A percentile compares a stretch with the other conserved stretches of the same genome.
Evolutionary conservation across 2,329 filamentous ascomycete genomes (phyloP).

Genomic region (Phoma herbarum): DNA sequence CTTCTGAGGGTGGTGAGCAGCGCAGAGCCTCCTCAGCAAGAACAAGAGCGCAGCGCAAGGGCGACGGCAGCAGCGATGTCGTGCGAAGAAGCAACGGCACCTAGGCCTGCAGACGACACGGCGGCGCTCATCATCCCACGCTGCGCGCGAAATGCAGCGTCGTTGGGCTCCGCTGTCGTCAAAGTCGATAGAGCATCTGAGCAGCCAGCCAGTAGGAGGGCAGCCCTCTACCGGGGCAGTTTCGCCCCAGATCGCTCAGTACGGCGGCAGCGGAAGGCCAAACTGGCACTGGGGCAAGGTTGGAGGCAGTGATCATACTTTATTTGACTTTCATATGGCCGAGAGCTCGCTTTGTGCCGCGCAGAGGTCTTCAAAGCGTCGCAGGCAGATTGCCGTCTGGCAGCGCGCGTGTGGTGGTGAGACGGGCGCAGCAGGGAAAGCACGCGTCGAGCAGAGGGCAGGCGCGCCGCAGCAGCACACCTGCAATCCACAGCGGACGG

Average conservation of each 20-base stretch:
- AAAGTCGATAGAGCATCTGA: constrained; percentile 23
- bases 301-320: constrained; percentile 17
- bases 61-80: constrained; percentile 4
- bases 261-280: constrained; percentile 34
- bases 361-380: constrained; percentile 1
- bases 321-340: constrained; percentile 28
- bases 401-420: constrained; percentile 12
- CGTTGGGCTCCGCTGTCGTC: constrained; percentile 22
- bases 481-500: background rate
- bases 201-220: constrained; percentile 29
- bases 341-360: constrained; percentile 17
- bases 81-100: constrained; percentile 21
- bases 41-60: constrained; percentile 4
- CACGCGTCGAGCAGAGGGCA: constrained; percentile 13
- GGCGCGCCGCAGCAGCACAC: constrained; percentile 3
- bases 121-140: constrained; percentile 25
- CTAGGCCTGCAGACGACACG: constrained; percentile 8
- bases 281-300: constrained; percentile 17
- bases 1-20: constrained; percentile 14
- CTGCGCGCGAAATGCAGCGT: constrained; percentile 19
- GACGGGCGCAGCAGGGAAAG: constrained; percentile 8
- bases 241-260: constrained; percentile 28
- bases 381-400: constrained; percentile 14
- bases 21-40: constrained; percentile 20
- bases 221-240: constrained; percentile 20